These are phyloP conservation scores for Pythium phragmiticola DNA, from an alignment of 352 stramenopile genomes.

Conservation along the genomic window DNA sequence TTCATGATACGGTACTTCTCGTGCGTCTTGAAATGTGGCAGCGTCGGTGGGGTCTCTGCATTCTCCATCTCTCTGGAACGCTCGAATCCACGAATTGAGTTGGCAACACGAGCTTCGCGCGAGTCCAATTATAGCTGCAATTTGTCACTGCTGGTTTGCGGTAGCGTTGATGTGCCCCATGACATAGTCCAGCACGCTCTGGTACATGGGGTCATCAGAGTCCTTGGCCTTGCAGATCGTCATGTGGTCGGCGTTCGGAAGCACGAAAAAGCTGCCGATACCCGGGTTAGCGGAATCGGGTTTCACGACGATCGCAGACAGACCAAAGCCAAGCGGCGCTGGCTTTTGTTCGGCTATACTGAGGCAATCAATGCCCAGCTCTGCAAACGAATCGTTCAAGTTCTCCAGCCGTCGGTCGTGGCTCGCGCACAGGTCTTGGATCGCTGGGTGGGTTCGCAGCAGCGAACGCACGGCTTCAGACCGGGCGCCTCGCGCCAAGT, in stretches of 20 bases:
- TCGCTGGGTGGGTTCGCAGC: conserved; percentile 72
- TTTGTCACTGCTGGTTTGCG: neutral
- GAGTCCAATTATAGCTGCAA: neutral
- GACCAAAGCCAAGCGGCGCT: conserved; percentile 62
- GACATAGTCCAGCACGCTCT: conserved; percentile 29
- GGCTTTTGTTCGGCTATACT: conserved; percentile 65
- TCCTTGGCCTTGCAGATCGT: conserved; percentile 85
- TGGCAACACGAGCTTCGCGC: neutral
- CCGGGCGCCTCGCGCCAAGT: conserved; percentile 60
- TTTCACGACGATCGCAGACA: conserved; percentile 76
- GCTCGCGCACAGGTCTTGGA: conserved; percentile 62
- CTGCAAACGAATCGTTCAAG: conserved; percentile 70
- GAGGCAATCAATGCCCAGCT: conserved; percentile 64
- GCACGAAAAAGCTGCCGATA: conserved; percentile 64
- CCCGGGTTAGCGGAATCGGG: conserved; percentile 72
- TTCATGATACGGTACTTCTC: conserved; percentile 32
- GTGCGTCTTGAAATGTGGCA: conserved; percentile 12
- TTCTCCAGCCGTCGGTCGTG: conserved; percentile 51
- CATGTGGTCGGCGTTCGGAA: conserved; percentile 76
- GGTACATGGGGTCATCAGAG: conserved; percentile 60
- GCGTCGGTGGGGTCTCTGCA: neutral
- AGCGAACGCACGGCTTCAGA: conserved; percentile 68
- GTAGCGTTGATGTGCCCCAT: conserved; percentile 5
- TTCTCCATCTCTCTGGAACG: conserved; percentile 7
- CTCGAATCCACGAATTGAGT: neutral